Evolutionary conservation across 495 filamentous ascomycete genomes (phyloP).

Genomic region (Pseudevernia furfuracea): DNA sequence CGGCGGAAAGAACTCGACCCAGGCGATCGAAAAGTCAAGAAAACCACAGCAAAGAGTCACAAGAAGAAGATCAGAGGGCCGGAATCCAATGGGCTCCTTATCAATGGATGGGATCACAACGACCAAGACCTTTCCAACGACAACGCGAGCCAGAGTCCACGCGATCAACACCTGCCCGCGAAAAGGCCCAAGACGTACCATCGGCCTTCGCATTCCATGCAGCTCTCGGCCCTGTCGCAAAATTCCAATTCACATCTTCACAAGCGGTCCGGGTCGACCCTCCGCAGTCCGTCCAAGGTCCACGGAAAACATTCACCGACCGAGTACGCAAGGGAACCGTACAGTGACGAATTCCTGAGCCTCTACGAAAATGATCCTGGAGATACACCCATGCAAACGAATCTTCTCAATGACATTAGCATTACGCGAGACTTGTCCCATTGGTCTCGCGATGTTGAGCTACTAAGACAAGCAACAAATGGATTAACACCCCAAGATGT

Average conservation of each 20-base stretch:
- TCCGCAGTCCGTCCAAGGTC: slow-evolving; percentile 48
- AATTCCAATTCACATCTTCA: slow-evolving; percentile 33
- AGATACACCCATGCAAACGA: slow-evolving; percentile 50
- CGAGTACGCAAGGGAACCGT: slow-evolving; percentile 51
- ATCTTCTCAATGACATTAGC: slow-evolving; percentile 59
- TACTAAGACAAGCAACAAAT: slow-evolving; percentile 36
- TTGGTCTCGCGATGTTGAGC: slow-evolving; percentile 63
- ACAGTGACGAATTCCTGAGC: slow-evolving; percentile 62
- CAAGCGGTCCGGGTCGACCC: slow-evolving; percentile 45
- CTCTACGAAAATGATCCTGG: slow-evolving; percentile 56
- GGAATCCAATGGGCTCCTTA: slow-evolving; percentile 20
- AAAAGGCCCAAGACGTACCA: slow-evolving; percentile 77
- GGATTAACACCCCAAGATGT: slow-evolving; percentile 40
- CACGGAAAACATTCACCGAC: slow-evolving; percentile 40
- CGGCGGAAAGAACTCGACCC: slow-evolving; percentile 55
- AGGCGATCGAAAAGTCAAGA: slow-evolving; percentile 57
- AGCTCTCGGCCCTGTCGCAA: slow-evolving; percentile 43
- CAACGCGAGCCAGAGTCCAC: slow-evolving; percentile 45
- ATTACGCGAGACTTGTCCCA: slow-evolving; percentile 58
- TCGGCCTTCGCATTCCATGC: slow-evolving; percentile 60
- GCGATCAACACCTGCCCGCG: slow-evolving; percentile 50
- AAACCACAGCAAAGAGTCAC: slow-evolving; percentile 58
- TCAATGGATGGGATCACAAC: slow-evolving; percentile 41
- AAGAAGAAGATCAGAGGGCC: slow-evolving; percentile 62
- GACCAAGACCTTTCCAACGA: slow-evolving; percentile 34